A percentile compares a stretch with the other conserved stretches of the same genome.
phyloP scores from a whole-genome alignment of 495 filamentous ascomycete species.

The Talaromyces proteolyticus region DNA sequence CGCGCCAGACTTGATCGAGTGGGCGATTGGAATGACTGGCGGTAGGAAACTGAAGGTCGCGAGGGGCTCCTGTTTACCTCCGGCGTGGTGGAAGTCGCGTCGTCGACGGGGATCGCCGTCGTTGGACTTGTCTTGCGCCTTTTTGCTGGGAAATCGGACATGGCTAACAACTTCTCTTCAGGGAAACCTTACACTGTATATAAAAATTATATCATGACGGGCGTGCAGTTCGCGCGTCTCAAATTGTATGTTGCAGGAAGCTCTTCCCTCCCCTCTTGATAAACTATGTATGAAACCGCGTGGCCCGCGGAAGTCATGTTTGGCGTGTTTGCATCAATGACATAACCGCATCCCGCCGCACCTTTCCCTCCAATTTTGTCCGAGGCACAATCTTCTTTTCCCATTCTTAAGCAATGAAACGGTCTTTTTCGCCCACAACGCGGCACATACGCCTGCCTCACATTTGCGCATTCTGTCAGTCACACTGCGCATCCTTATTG shows the following conservation, averaged over 20 bases:
- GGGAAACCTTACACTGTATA: background rate
- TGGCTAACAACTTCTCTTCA: constrained; percentile 10
- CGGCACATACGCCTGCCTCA: background rate
- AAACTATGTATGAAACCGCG: background rate
- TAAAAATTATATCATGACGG: background rate
- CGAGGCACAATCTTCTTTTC: background rate
- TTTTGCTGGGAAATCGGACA: constrained; percentile 56
- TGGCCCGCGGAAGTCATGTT: constrained; percentile 15
- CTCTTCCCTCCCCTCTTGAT: background rate
- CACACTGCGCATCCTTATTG: background rate
- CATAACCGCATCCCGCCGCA: constrained; percentile 17
- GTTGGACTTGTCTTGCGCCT: constrained; percentile 54
- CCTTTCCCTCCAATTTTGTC: background rate
- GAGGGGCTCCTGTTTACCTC: constrained; percentile 17
- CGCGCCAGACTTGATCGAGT: constrained; percentile 59
- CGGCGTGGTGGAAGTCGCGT: constrained; percentile 21
- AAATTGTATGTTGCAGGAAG: background rate
- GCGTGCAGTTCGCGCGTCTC: background rate
- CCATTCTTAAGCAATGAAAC: background rate
- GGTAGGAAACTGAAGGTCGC: constrained; percentile 20
- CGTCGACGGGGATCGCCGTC: constrained; percentile 15
- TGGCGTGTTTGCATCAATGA: constrained; percentile 38
- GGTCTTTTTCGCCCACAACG: background rate
- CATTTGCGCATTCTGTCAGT: background rate
- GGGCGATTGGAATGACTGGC: constrained; percentile 60